Conservation (phyloP, 1,284 basidiomycete species). For the Peniophora sp. region DNA sequence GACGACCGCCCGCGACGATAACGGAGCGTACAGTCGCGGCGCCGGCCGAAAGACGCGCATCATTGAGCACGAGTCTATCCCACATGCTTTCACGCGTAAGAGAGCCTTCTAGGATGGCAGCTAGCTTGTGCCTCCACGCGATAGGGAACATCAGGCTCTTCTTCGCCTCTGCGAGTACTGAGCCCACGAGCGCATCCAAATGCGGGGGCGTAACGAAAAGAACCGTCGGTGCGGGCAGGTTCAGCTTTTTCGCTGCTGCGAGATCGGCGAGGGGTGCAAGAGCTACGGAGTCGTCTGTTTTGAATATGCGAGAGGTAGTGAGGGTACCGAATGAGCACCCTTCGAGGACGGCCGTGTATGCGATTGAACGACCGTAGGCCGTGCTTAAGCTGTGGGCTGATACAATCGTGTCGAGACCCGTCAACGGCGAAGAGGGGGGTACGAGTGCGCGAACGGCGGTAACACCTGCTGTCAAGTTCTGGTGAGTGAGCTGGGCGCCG, state of each 20-base stretch:
- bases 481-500: constrained; percentile 63
- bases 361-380: constrained; percentile 63
- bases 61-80: constrained; percentile 68
- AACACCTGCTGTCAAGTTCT: constrained; percentile 75
- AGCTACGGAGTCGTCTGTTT: constrained; percentile 17
- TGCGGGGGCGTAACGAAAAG: constrained; percentile 57
- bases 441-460: constrained; percentile 60
- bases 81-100: constrained; percentile 69
- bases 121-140: constrained; percentile 67
- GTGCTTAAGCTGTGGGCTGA: constrained; percentile 66
- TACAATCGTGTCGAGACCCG: constrained; percentile 61
- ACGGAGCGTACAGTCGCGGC: constrained; percentile 52
- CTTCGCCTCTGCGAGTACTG: constrained; percentile 46
- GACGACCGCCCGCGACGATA: constrained; percentile 51
- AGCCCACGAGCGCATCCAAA: constrained; percentile 38
- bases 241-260: constrained; percentile 36
- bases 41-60: constrained; percentile 55
- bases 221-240: constrained; percentile 62
- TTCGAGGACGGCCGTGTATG: constrained; percentile 69
- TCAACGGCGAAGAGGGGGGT: constrained; percentile 52
- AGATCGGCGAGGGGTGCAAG: constrained; percentile 29
- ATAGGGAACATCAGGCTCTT: constrained; percentile 44
- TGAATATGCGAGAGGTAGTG: constrained; percentile 45
- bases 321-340: constrained; percentile 64
- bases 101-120: constrained; percentile 58